Base-by-base conservation (phyloP, 768 basidiomycete species). In the Boletus bicolor region DNA sequence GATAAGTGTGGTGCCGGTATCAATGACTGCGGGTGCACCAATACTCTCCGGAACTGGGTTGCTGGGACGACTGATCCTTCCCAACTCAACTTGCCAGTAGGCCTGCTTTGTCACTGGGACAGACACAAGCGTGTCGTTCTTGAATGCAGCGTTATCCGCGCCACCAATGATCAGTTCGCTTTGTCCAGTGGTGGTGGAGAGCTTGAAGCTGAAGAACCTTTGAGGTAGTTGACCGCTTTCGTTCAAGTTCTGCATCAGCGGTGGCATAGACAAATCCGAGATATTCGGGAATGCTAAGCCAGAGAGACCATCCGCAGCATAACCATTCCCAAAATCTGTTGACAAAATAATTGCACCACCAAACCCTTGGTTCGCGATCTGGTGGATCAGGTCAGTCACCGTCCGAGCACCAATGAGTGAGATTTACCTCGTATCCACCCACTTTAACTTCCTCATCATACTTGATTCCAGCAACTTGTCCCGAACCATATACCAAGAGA, bases 61-160 rank as follows among this genome's bases (percentile, higher is more conserved):
- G 19, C 9, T 10, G 4, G 39, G 34, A 17, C 46, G 47, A 14
- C 46, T 43, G 2, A 74, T 52, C 12, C 34, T 53, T 30, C 62
- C 68, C 44, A 75, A 37, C 5, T 10, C 26, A n/a, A 74, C 66
- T 53, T 76, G 68, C 75, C 76, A 77, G 55, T 70, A 76, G 19
- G 55, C 73, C 56, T 39, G n/a, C 0, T 50, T 0, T 4, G 61
- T 72, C 21, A 76, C 71, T 1, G 63, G 57, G 8, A 62, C 43
- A 37, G 67, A 73, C 8, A 75, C 75, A 63, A 83, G 72, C 1
- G 58, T 62, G 64, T 83, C 68, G 9, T 67, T 66, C 45, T 81
- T 82, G 52, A 81, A 83, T 32, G 84, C 64, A 59, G 72, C 72
- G 7, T 81, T 64, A 65, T 81, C 75, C 15, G 74, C 73, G 8